Evolutionary conservation across 2,329 filamentous ascomycete genomes (phyloP).

Genomic region (Cryphonectria radicalis): DNA sequence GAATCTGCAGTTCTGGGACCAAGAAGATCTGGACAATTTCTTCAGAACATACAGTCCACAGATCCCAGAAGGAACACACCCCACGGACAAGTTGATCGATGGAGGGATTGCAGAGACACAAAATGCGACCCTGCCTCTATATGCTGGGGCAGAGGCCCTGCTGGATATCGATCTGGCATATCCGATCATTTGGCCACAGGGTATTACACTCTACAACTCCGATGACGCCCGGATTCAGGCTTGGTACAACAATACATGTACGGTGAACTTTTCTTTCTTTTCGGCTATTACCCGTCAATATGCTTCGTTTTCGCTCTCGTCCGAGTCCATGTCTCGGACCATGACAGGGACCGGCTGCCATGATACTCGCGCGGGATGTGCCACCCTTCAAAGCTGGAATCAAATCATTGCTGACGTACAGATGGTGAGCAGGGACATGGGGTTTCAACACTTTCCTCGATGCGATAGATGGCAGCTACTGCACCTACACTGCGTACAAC

Average conservation of each 20-base stretch:
- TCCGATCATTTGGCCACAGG: conserved; percentile 47
- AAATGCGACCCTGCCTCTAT: neutral
- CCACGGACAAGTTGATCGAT: conserved; percentile 16
- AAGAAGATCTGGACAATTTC: conserved; percentile 20
- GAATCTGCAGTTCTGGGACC: conserved; percentile 39
- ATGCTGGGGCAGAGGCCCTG: conserved; percentile 40
- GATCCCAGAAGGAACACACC: conserved; percentile 22
- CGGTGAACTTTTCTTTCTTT: neutral
- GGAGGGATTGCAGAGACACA: conserved; percentile 23
- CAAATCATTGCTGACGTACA: neutral
- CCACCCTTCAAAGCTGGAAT: neutral
- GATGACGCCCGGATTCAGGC: conserved; percentile 47
- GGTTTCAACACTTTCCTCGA: conserved; percentile 40
- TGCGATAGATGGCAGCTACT: conserved; percentile 56
- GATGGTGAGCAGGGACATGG: conserved; percentile 8
- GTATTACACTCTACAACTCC: conserved; percentile 43
- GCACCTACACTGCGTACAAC: conserved; percentile 51
- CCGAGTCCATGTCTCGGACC: too few relatives aligned
- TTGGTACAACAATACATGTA: conserved; percentile 24
- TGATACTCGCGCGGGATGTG: too few relatives aligned
- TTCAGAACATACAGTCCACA: conserved; percentile 10
- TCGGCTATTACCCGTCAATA: too few relatives aligned
- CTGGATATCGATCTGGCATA: conserved; percentile 44
- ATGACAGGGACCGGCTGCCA: neutral
- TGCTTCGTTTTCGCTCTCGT: neutral